Conservation (phyloP, 1,284 basidiomycete species). For the Sporisorium scitamineum region DNA sequence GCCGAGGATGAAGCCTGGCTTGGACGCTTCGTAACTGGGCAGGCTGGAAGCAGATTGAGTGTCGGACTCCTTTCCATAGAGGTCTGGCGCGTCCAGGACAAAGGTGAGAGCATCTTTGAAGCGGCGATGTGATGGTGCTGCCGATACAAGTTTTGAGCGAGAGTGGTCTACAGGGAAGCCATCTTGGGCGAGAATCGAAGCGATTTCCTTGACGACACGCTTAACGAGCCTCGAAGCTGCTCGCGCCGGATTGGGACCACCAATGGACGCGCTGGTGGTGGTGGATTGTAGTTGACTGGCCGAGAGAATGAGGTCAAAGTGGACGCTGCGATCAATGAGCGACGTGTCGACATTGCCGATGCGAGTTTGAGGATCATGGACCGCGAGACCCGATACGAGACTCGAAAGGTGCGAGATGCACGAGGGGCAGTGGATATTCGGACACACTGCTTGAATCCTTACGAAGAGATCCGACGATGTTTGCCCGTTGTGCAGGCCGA, state of each 20-base stretch:
- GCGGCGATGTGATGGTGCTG: not conserved
- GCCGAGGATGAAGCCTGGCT: constrained; percentile 10
- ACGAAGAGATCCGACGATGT: constrained; percentile 19
- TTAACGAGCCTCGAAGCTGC: constrained; percentile 29
- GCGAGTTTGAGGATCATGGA: constrained; percentile 16
- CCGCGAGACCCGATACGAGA: constrained; percentile 57
- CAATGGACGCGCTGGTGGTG: constrained; percentile 4
- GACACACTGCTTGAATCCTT: constrained; percentile 32
- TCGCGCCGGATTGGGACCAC: constrained; percentile 36
- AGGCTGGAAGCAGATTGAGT: constrained; percentile 10
- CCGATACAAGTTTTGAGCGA: constrained; percentile 13
- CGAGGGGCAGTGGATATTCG: constrained; percentile 70
- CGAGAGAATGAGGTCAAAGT: constrained; percentile 52
- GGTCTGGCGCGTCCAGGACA: constrained; percentile 21
- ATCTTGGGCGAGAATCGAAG: constrained; percentile 33
- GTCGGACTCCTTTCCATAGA: not conserved
- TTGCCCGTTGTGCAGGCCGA: not conserved
- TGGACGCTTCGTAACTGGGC: not conserved
- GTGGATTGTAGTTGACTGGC: not conserved
- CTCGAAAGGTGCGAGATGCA: constrained; percentile 69
- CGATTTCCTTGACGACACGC: constrained; percentile 31
- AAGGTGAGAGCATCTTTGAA: constrained; percentile 27
- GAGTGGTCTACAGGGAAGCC: constrained; percentile 50
- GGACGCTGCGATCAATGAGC: constrained; percentile 67
- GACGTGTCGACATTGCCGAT: constrained; percentile 64